phyloP scores from a whole-genome alignment of 768 basidiomycete species.

The Amanita jacksonii region DNA sequence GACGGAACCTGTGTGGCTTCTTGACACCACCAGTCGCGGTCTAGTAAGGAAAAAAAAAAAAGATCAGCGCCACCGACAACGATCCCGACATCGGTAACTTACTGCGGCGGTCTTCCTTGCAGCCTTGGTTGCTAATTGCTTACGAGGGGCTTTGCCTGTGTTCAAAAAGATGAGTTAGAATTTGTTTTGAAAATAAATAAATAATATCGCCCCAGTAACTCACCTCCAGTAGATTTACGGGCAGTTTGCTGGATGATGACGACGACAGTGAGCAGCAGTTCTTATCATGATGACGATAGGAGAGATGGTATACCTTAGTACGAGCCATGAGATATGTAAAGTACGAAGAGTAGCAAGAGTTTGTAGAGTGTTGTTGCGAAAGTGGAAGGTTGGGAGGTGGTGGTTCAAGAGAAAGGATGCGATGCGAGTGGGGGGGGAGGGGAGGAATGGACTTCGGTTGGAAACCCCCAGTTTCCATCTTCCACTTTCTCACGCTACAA shows the following conservation, averaged over 20 bases:
- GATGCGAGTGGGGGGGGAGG: slow-evolving; percentile 21
- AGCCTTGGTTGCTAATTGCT: slow-evolving; percentile 93
- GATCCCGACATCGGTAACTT: slow-evolving; percentile 22
- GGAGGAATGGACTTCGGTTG: slow-evolving; percentile 22
- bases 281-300: slow-evolving; percentile 16
- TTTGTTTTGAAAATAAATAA: slow-evolving; percentile 12
- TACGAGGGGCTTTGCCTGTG: slow-evolving; percentile 81
- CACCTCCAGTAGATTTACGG: slow-evolving; percentile 90
- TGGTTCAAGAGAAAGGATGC: slow-evolving; percentile 30
- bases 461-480: slow-evolving; percentile 28
- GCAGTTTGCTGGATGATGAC: slow-evolving; percentile 13
- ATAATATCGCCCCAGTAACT: slow-evolving; percentile 12
- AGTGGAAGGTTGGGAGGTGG: slow-evolving; percentile 22
- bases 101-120: slow-evolving; percentile 83
- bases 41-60: slow-evolving; percentile 22
- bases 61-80: slow-evolving; percentile 11
- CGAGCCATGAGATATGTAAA: slow-evolving; percentile 57
- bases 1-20: slow-evolving; percentile 98
- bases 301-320: slow-evolving; percentile 55
- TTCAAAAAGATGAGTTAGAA: slow-evolving; percentile 17
- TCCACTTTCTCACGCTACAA: slow-evolving; percentile 38
- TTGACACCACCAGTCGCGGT: slow-evolving; percentile 94
- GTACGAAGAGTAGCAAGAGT: slow-evolving; percentile 14
- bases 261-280: slow-evolving; percentile 14
- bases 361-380: slow-evolving; percentile 17